A percentile compares a stretch with the other conserved stretches of the same genome.
Evolutionary conservation across 2,329 filamentous ascomycete genomes (phyloP).

Genomic region (Exophiala alcalophila): DNA sequence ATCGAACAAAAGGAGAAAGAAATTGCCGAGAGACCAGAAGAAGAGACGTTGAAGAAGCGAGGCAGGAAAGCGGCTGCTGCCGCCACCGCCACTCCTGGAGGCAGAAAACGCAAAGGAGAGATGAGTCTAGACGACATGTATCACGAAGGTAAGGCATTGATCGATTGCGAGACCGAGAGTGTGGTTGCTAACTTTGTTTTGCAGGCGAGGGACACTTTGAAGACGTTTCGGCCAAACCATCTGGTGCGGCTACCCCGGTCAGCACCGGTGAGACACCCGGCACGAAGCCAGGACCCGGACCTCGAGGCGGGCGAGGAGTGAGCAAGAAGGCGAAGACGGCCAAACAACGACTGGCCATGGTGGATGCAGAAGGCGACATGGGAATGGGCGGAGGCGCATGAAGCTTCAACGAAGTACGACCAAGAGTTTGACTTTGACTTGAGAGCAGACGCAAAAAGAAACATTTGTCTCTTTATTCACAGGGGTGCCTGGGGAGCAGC

Average conservation of each 20-base stretch:
- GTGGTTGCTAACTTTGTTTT: constrained; percentile 23
- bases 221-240: constrained; percentile 74
- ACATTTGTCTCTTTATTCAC: too few relatives aligned
- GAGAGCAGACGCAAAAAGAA: not conserved
- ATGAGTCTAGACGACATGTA: constrained; percentile 91
- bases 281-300: constrained; percentile 59
- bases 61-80: constrained; percentile 56
- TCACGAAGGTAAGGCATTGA: constrained; percentile 79
- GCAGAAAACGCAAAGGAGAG: constrained; percentile 59
- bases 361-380: constrained; percentile 45
- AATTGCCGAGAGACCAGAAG: constrained; percentile 67
- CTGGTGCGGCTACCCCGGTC: constrained; percentile 79
- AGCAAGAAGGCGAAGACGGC: constrained; percentile 61
- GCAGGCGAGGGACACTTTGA: constrained; percentile 95
- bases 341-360: constrained; percentile 49
- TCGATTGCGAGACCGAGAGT: too few relatives aligned
- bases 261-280: constrained; percentile 50
- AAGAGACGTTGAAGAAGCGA: constrained; percentile 49
- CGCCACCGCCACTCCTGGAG: constrained; percentile 41
- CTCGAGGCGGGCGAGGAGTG: constrained; percentile 53
- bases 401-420: not conserved
- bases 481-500: too few relatives aligned
- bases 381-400: constrained; percentile 31
- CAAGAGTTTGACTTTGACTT: constrained; percentile 2
- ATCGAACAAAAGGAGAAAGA: constrained; percentile 93